phyloP scores from a whole-genome alignment of 2,329 filamentous ascomycete species.

The Calonectria naviculata region DNA sequence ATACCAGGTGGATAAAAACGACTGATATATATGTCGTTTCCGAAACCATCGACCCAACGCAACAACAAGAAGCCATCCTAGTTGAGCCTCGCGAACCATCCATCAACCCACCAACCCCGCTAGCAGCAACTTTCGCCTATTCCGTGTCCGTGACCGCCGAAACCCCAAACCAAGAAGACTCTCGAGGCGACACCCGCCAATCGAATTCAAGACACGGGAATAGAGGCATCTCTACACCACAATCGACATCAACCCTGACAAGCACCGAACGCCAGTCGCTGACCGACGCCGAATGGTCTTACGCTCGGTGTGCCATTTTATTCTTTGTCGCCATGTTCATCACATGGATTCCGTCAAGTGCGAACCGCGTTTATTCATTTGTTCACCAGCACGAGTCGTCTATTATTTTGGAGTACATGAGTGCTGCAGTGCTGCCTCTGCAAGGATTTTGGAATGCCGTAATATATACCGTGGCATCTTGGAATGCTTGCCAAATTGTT shows the following conservation, averaged over 20 bases:
- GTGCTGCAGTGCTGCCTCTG: constrained; percentile 77
- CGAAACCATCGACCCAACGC: neutral
- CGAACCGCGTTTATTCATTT: constrained; percentile 77
- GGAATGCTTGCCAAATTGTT: constrained; percentile 40
- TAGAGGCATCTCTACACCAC: neutral
- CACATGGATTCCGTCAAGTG: constrained; percentile 78
- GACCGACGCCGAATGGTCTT: constrained; percentile 70
- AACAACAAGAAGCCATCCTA: neutral
- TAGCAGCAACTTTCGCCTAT: neutral
- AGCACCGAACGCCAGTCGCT: neutral
- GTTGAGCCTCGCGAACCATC: neutral
- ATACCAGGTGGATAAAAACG: constrained; percentile 4
- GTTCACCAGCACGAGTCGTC: constrained; percentile 60
- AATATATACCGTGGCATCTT: constrained; percentile 76
- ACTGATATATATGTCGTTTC: constrained; percentile 2
- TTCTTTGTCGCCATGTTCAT: constrained; percentile 74
- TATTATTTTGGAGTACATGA: constrained; percentile 71
- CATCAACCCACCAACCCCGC: neutral
- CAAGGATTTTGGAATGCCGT: constrained; percentile 84
- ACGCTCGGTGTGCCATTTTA: constrained; percentile 72
- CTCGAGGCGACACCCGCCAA: neutral
- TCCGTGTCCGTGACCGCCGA: neutral
- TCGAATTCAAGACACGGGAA: neutral
- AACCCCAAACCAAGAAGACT: neutral
- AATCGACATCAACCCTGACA: neutral